A percentile compares a stretch with the other conserved stretches of the same genome.
These are phyloP conservation scores for Amauroascus niger DNA, from an alignment of 2,329 filamentous ascomycete species.

Conservation along the genomic window DNA sequence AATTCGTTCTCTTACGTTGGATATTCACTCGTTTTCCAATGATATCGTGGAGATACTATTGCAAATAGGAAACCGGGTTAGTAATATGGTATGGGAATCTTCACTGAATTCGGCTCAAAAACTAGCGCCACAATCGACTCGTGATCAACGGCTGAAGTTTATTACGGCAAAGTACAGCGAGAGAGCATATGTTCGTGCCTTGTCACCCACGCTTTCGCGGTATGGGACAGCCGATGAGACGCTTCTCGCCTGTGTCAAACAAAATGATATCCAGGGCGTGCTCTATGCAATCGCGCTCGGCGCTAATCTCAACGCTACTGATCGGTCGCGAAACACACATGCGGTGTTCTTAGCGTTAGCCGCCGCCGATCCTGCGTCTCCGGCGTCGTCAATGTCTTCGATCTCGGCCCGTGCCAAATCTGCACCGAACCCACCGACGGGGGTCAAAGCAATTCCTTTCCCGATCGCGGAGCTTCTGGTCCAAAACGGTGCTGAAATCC, in stretches of 20 bases:
- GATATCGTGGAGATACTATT: constrained; percentile 93
- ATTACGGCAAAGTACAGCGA: constrained; percentile 95
- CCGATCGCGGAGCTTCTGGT: constrained; percentile 81
- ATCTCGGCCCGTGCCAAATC: constrained; percentile 17
- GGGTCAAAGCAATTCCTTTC: constrained; percentile 54
- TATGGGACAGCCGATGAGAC: constrained; percentile 77
- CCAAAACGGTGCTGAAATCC: constrained; percentile 89
- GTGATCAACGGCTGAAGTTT: constrained; percentile 86
- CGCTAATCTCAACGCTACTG: constrained; percentile 76
- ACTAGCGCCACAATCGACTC: constrained; percentile 63
- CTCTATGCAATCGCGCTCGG: constrained; percentile 79
- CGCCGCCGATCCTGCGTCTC: constrained; percentile 80
- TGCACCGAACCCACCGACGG: constrained; percentile 34
- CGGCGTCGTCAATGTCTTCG: constrained; percentile 28
- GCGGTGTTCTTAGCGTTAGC: constrained; percentile 84
- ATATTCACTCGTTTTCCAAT: constrained; percentile 90
- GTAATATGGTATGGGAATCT: constrained; percentile 95
- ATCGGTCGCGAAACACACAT: constrained; percentile 80
- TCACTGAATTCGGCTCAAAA: constrained; percentile 65
- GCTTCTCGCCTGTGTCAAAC: constrained; percentile 84
- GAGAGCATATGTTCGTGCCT: constrained; percentile 64
- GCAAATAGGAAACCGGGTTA: constrained; percentile 83
- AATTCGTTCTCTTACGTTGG: constrained; percentile 84
- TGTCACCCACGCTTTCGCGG: constrained; percentile 60
- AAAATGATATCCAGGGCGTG: constrained; percentile 88